phyloP scores from a whole-genome alignment of 345 rosid genomes.

The Durio zibethinus region DNA sequence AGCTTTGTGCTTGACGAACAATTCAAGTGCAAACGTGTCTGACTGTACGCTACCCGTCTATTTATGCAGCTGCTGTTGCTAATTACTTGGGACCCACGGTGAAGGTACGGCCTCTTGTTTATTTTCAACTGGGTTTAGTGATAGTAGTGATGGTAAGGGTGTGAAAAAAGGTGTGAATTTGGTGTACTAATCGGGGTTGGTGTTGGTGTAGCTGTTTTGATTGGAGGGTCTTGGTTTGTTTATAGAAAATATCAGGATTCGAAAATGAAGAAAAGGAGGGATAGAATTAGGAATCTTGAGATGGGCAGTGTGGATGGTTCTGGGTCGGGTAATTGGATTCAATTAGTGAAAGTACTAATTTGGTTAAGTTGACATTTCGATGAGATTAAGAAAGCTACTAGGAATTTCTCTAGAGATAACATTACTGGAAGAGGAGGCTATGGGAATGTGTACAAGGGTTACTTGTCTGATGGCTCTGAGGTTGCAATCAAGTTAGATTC shows the following conservation, averaged over 20 bases:
- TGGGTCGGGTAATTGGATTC: conserved; percentile 55
- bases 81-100: conserved; percentile 68
- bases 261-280: conserved; percentile 28
- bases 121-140: conserved; percentile 43
- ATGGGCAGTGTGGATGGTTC: conserved; percentile 26
- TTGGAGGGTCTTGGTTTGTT: conserved; percentile 43
- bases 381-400: conserved; percentile 73
- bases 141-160: conserved; percentile 18
- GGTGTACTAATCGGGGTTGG: conserved; percentile 27
- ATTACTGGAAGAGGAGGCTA: conserved; percentile 84
- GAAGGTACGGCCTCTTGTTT: conserved; percentile 58
- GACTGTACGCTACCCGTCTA: conserved; percentile 53
- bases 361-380: conserved; percentile 62
- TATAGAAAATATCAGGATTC: conserved; percentile 30
- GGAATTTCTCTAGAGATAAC: conserved; percentile 63
- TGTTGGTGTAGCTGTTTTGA: conserved; percentile 29
- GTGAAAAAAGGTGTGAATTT: conserved; percentile 30
- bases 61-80: conserved; percentile 70
- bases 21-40: conserved; percentile 58
- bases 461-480: conserved; percentile 58
- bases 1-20: conserved; percentile 40
- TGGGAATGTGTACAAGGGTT: conserved; percentile 82
- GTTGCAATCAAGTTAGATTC: conserved; percentile 47
- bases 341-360: conserved; percentile 62
- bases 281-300: conserved; percentile 27